Evolutionary conservation across 495 filamentous ascomycete species (phyloP), one percentile per base, ranked within the genome.

Genomic region (Articulospora tetracladia): DNA sequence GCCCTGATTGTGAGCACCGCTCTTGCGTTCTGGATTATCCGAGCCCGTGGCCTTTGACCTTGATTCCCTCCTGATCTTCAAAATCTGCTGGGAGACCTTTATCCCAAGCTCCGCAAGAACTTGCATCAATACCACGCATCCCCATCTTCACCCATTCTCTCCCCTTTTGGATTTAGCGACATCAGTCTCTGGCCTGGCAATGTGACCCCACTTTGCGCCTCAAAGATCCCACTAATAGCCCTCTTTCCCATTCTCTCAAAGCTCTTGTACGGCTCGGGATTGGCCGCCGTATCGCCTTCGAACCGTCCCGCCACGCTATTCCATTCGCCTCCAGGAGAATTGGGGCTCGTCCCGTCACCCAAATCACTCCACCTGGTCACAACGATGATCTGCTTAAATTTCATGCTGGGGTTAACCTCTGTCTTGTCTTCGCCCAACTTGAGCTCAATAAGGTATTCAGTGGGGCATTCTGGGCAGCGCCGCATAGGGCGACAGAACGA

Each of bases 361-460:
- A 86, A 66, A 69, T 86, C 83, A 59, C 71, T 76, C 83, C 83
- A 86, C 23, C 81, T 68, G 19, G 81, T 86, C 17, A 86, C 79
- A n/a, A 79, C 72, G 54, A 86, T 76, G 8, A 78, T 77, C 58
- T 84, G 82, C 61, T 75, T 81, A 70, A 86, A 86, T 15, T 60
- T 63, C 20, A 68, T 65, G 4, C 66, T 41, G 23, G 64, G 60
- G 48, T 68, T 59, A 7, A 44, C 8, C 39, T 44, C 39, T 27
- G 49, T 63, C 34, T 63, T 71, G 60, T 86, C 80, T 66, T 85
- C 82, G 1, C 75, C 69, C 44, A 84, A 67, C 32, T 79, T 81
- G 11, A 84, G 61, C 64, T 86, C 82, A 56, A 84, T 70, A 25
- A 85, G 70, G 60, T 86, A 86, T 65, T 86, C 83, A 0, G 79